Evolutionary conservation across 1,284 basidiomycete species (phyloP), one percentile per base, ranked within the genome.

Genomic region (Wallemia ichthyophaga): DNA sequence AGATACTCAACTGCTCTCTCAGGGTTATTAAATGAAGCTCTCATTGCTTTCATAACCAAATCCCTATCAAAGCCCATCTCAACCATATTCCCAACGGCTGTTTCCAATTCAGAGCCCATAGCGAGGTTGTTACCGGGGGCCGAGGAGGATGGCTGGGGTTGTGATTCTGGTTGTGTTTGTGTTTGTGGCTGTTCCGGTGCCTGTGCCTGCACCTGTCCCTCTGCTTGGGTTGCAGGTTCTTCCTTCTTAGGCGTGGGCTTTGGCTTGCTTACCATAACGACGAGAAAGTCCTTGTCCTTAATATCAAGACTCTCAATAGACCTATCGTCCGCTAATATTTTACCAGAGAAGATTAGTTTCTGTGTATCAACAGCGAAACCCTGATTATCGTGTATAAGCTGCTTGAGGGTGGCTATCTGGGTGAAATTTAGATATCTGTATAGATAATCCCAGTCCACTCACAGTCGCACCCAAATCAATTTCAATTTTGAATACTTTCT

Each of bases 251-350:
- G 37, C n/a, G 37, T 48, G 11, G 55, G 55, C 15, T 56, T 56
- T 24, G 25, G 25, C 25, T 95, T 98, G 59, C 87, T 81, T 56
- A 96, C 85, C 92, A 98, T 98, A 57, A 98, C 78, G 21, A 99
- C 94, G 61, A 98, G 74, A 73, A 99, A 99, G 70, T 95, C 92
- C 74, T 95, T 98, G 73, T 98, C 92, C 73, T 95, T 92, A 74
- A 98, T 85, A 62, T 83, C 81, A 68, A 83, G 85, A 60, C 82
- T 82, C 64, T 79, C 84, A 37, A 99, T 77, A 1, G 82, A 83
- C 74, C 89, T 89, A 61, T 81, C 78, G 71, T 99, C 89, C 21
- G 78, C 71, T 37, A 98, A 76, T 58, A 99, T 84, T 68, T 61
- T 61, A 86, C 87, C 88, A 58, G 88, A 81, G 71, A 87, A 96